These are phyloP conservation scores for Fusarium sp. DNA, from an alignment of 2,329 filamentous ascomycete species.

Conservation along the genomic window DNA sequence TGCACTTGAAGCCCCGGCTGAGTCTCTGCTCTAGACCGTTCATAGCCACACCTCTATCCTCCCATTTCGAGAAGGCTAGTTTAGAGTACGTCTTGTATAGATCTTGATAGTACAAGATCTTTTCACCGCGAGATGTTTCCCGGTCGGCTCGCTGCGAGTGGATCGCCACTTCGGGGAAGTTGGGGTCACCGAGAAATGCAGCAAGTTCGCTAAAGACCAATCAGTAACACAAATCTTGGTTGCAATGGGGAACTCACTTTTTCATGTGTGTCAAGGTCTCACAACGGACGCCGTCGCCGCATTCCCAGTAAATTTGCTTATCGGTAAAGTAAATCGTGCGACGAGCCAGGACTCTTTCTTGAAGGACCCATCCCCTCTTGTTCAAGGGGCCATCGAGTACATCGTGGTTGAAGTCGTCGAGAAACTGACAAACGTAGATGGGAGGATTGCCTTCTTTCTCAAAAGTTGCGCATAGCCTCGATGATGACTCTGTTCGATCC, in stretches of 20 bases:
- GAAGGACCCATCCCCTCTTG: neutral
- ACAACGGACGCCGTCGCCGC: neutral
- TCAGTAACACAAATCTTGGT: neutral
- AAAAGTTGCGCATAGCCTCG: neutral
- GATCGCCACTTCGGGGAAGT: neutral
- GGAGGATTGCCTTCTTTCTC: neutral
- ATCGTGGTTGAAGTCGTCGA: neutral
- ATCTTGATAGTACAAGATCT: neutral
- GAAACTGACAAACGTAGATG: neutral
- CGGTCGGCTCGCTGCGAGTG: neutral
- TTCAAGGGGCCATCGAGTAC: neutral
- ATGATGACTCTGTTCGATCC: neutral
- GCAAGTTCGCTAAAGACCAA: neutral
- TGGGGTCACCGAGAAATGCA: neutral
- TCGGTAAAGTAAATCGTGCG: neutral
- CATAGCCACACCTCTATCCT: neutral
- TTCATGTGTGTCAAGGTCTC: neutral
- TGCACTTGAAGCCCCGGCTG: neutral
- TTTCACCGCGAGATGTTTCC: neutral
- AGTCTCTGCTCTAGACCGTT: neutral
- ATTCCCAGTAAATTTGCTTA: neutral
- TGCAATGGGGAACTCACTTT: constrained; percentile 35
- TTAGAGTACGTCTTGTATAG: neutral
- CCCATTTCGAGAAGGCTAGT: neutral
- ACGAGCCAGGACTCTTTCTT: neutral